Conservation (phyloP, 169 alveolate genomes). For the Toxoplasma gondii region DNA sequence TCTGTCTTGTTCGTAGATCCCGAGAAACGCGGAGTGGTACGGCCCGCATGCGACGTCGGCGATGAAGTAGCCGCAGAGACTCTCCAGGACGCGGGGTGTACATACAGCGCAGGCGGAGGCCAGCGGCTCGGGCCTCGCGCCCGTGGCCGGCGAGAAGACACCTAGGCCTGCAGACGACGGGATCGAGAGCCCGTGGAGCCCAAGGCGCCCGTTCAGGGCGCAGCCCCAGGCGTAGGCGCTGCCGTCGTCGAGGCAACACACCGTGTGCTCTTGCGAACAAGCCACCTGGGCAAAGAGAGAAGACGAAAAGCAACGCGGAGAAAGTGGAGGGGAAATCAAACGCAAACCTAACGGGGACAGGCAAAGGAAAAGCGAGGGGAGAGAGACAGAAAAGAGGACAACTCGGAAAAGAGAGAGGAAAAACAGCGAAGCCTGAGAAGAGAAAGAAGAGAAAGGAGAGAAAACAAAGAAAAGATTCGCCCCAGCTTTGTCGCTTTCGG, state of each 20-base stretch:
- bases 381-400: neutral
- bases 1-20: neutral
- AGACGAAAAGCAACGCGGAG: neutral
- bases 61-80: slow-evolving; percentile 66
- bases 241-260: slow-evolving; percentile 74
- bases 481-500: too few species aligned
- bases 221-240: slow-evolving; percentile 88
- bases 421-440: too few species aligned
- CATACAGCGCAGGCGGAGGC: slow-evolving; percentile 33
- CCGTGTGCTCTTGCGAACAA: slow-evolving; percentile 80
- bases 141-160: neutral
- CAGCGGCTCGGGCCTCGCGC: slow-evolving; percentile 3
- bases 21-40: slow-evolving; percentile 71
- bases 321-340: neutral
- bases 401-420: neutral
- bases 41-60: slow-evolving; percentile 72
- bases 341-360: too few species aligned
- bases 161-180: neutral
- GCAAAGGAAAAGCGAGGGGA: too few species aligned
- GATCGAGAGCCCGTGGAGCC: slow-evolving; percentile 65
- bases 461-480: too few species aligned
- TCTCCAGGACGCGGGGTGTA: slow-evolving; percentile 66
- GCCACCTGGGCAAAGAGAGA: slow-evolving; percentile 54
- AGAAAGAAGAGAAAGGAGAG: too few species aligned
- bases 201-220: slow-evolving; percentile 86